These are phyloP conservation scores for Citrus trifoliata DNA, from an alignment of 345 rosid genomes.

Conservation along the genomic window DNA sequence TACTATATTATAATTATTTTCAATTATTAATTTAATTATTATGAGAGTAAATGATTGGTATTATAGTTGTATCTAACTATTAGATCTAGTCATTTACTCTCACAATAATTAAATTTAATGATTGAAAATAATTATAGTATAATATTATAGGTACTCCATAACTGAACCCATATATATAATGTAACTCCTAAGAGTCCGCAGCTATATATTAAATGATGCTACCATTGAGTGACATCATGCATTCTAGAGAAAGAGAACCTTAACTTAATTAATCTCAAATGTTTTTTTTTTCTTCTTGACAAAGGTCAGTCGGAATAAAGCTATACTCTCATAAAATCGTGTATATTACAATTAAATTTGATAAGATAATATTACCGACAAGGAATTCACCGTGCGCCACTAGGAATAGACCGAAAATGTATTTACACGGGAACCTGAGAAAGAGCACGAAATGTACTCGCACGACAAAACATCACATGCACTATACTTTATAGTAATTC, in stretches of 20 bases:
- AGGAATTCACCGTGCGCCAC: neutral
- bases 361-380: too few species aligned
- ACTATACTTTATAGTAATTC: neutral
- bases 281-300: too few species aligned
- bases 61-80: too few species aligned
- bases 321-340: neutral
- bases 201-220: neutral
- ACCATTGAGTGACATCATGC: neutral
- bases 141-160: too few species aligned
- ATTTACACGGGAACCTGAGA: neutral
- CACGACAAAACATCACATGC: neutral
- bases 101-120: too few species aligned
- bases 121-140: too few species aligned
- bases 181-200: neutral
- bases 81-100: too few species aligned
- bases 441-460: neutral
- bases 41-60: accelerated
- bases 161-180: too few species aligned
- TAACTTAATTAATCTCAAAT: too few species aligned
- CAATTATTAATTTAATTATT: too few species aligned
- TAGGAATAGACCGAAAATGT: neutral
- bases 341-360: too few species aligned
- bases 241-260: neutral
- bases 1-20: too few species aligned
- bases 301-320: neutral